Percentiles rank a stretch among this genome's conserved stretches.
Conservation (phyloP, 192 early-diverging fungal species). For the Mycoemilia scoparia region DNA sequence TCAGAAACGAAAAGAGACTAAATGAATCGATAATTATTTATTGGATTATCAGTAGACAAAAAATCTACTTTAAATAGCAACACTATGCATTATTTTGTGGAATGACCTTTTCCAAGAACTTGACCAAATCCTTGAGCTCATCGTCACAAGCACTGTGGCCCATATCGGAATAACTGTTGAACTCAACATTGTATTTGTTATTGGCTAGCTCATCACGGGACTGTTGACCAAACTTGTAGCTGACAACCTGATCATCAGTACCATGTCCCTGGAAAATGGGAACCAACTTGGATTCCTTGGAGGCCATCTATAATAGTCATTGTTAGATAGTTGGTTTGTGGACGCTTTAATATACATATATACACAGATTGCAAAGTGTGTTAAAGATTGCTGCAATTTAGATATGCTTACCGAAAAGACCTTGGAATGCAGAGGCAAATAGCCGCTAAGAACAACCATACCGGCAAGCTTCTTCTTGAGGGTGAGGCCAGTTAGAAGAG, state of each 20-base stretch:
- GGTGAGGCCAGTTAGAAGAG: conserved; percentile 50
- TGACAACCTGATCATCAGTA: conserved; percentile 50
- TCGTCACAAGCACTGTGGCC: conserved; percentile 46
- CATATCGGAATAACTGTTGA: conserved; percentile 67
- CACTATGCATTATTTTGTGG: too few species aligned
- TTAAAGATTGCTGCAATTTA: too few species aligned
- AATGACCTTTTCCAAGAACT: conserved; percentile 38
- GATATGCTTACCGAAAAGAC: too few species aligned
- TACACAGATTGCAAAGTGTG: neutral
- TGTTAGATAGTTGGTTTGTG: conserved; percentile 9
- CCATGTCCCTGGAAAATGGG: conserved; percentile 83
- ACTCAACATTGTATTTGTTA: conserved; percentile 41
- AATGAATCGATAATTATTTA: too few species aligned
- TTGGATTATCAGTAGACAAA: too few species aligned
- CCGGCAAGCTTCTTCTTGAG: conserved; percentile 50
- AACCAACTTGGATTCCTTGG: conserved; percentile 41
- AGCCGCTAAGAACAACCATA: conserved; percentile 59
- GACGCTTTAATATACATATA: neutral
- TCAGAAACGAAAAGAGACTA: too few species aligned
- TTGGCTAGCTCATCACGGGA: conserved; percentile 40
- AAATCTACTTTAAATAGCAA: too few species aligned
- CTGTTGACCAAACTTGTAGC: conserved; percentile 50
- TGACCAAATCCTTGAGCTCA: conserved; percentile 50
- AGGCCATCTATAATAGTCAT: conserved; percentile 22
- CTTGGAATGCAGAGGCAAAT: conserved; percentile 37